Evolutionary conservation across 176 grass and related monocot genomes (phyloP).

Genomic region (Alopecurus myosuroides): DNA sequence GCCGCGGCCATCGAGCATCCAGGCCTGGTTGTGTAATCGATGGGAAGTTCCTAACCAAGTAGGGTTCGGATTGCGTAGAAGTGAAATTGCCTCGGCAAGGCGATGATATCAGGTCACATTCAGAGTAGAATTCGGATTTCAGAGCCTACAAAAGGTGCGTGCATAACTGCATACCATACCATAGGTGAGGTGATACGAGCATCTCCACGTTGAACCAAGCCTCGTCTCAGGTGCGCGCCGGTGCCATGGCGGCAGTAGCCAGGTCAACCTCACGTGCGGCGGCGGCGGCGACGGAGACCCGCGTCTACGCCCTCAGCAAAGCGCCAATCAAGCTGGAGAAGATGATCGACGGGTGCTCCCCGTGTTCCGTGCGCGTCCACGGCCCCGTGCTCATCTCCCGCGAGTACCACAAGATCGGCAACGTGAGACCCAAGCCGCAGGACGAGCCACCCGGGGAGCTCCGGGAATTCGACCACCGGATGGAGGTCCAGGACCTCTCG

Average conservation of each 20-base stretch:
- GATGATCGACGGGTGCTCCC: neutral
- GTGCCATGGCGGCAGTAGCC: neutral
- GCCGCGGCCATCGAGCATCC: too few relatives aligned
- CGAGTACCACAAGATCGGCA: neutral
- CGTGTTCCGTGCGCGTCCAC: neutral
- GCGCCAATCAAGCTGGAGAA: neutral
- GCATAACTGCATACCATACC: too few relatives aligned
- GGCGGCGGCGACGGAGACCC: neutral
- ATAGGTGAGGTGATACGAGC: too few relatives aligned
- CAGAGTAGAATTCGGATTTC: too few relatives aligned
- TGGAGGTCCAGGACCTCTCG: neutral
- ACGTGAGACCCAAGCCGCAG: neutral
- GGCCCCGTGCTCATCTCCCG: neutral
- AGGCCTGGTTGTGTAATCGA: too few relatives aligned
- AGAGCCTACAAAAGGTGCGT: too few relatives aligned
- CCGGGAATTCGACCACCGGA: neutral
- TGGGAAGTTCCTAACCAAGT: too few relatives aligned
- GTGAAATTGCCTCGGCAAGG: too few relatives aligned
- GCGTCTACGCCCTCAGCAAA: neutral
- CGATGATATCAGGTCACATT: too few relatives aligned
- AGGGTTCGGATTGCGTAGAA: too few relatives aligned
- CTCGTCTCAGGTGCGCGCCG: too few relatives aligned
- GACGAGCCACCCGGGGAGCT: neutral
- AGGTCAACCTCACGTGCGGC: neutral
- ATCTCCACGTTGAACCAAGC: too few relatives aligned